These are phyloP conservation scores for Apiotrichum veenhuisii DNA, from an alignment of 1,284 basidiomycete genomes.

Conservation along the genomic window DNA sequence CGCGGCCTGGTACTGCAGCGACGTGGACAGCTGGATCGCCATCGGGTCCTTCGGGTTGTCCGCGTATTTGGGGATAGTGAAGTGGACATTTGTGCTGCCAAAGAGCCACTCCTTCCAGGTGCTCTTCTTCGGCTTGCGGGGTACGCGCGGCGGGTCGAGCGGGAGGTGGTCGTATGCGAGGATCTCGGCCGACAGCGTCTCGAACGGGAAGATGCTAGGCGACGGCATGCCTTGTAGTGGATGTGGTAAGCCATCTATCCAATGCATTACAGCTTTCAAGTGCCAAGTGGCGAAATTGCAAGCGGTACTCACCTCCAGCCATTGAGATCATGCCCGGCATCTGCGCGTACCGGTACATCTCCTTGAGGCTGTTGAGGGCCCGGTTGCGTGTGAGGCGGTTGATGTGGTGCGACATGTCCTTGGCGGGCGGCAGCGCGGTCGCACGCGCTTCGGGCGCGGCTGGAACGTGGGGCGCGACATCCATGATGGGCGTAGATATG, in stretches of 20 bases:
- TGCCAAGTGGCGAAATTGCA: background rate
- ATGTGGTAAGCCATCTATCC: no score
- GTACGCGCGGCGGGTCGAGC: slow-evolving; percentile 56
- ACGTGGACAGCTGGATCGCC: slow-evolving; percentile 60
- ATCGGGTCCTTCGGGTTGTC: slow-evolving; percentile 39
- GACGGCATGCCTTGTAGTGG: slow-evolving; percentile 42
- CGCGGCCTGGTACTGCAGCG: slow-evolving; percentile 65
- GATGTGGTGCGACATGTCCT: slow-evolving; percentile 62
- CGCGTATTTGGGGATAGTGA: slow-evolving; percentile 61
- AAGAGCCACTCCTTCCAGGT: slow-evolving; percentile 63
- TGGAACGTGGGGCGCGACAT: background rate
- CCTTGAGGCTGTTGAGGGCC: slow-evolving; percentile 60
- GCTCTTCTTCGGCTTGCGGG: slow-evolving; percentile 35
- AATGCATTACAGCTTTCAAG: no score
- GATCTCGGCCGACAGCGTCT: slow-evolving; percentile 45
- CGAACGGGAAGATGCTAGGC: slow-evolving; percentile 50
- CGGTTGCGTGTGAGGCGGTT: slow-evolving; percentile 58
- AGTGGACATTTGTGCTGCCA: slow-evolving; percentile 37
- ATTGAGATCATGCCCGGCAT: slow-evolving; percentile 33
- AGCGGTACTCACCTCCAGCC: slow-evolving; percentile 16
- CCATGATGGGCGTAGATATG: background rate
- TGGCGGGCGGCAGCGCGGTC: slow-evolving; percentile 44
- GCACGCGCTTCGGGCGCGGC: background rate
- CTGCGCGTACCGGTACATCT: slow-evolving; percentile 42
- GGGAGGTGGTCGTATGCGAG: slow-evolving; percentile 40